These are phyloP conservation scores for Pythium apleroticum DNA, from an alignment of 352 stramenopile species.

Conservation along the genomic window DNA sequence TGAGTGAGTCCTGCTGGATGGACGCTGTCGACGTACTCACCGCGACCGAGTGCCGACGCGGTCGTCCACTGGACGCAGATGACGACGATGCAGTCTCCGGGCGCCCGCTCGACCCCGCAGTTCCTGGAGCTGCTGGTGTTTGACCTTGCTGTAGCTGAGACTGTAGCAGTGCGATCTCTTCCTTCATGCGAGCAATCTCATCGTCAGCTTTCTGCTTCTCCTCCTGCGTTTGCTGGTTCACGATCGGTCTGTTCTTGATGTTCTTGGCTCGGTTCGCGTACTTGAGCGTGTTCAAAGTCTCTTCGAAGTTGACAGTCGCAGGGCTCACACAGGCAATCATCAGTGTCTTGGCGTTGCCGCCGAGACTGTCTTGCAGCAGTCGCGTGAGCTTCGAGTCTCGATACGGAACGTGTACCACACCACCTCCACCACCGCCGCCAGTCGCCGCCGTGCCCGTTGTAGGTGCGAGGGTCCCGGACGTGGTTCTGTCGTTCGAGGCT, in stretches of 20 bases:
- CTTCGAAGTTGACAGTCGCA: conserved; percentile 85
- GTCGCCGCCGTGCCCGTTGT: conserved; percentile 10
- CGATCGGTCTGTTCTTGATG: conserved; percentile 98
- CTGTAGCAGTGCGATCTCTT: conserved; percentile 75
- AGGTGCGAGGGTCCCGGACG: conserved; percentile 1
- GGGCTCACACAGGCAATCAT: conserved; percentile 91
- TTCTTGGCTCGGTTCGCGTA: conserved; percentile 99
- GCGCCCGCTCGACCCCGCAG: conserved; percentile 13
- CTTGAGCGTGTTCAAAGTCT: conserved; percentile 98
- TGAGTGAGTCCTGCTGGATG: neutral
- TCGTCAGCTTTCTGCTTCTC: conserved; percentile 53
- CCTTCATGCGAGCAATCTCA: conserved; percentile 70
- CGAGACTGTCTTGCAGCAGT: conserved; percentile 84
- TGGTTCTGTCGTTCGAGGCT: conserved; percentile 25
- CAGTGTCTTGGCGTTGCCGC: conserved; percentile 88
- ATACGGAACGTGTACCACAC: conserved; percentile 82
- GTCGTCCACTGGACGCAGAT: neutral
- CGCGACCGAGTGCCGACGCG: conserved; percentile 22
- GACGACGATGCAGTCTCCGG: conserved; percentile 21
- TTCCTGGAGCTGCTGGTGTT: conserved; percentile 20
- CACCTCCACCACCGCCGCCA: conserved; percentile 23
- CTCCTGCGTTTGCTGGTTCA: conserved; percentile 88
- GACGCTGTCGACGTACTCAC: conserved; percentile 23
- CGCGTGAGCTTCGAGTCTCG: conserved; percentile 91
- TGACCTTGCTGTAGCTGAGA: conserved; percentile 51